Percentiles rank a stretch among this genome's conserved stretches.
phyloP scores from a whole-genome alignment of 352 stramenopile species.

The Blastocystis sp. region DNA sequence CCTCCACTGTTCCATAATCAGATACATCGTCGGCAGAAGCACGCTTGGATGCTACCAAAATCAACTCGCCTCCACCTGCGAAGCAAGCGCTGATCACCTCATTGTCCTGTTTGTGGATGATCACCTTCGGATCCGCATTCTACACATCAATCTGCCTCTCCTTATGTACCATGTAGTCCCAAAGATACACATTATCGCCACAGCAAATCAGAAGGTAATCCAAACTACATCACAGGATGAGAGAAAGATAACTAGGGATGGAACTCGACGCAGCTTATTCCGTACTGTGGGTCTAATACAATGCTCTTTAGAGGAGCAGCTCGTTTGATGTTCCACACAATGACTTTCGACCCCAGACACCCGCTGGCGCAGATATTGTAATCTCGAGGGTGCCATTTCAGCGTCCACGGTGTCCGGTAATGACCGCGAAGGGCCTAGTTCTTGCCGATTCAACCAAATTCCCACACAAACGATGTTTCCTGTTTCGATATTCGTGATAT shows the following conservation, averaged over 20 bases:
- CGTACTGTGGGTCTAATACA: neutral
- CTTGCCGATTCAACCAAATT: neutral
- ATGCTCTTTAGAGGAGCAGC: neutral
- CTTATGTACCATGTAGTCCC: neutral
- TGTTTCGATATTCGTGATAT: constrained; percentile 84
- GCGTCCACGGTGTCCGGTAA: constrained; percentile 81
- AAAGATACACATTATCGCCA: constrained; percentile 13
- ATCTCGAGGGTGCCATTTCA: constrained; percentile 89
- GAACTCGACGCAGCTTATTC: neutral
- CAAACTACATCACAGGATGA: neutral
- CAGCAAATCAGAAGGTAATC: neutral
- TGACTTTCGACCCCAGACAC: constrained; percentile 84
- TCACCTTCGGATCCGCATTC: neutral
- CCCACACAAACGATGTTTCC: constrained; percentile 58
- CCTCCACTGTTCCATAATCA: neutral
- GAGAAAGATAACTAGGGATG: neutral
- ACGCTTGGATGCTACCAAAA: neutral
- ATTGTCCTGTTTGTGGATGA: neutral
- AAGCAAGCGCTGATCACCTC: neutral
- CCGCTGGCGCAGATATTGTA: constrained; percentile 82
- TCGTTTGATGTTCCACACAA: constrained; percentile 63
- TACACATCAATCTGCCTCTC: neutral
- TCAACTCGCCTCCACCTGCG: constrained; percentile 14
- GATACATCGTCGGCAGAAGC: neutral
- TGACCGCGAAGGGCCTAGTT: constrained; percentile 72